phyloP scores from a whole-genome alignment of 2,329 filamentous ascomycete species.

The Chrysoporthe deuterocubensis region DNA sequence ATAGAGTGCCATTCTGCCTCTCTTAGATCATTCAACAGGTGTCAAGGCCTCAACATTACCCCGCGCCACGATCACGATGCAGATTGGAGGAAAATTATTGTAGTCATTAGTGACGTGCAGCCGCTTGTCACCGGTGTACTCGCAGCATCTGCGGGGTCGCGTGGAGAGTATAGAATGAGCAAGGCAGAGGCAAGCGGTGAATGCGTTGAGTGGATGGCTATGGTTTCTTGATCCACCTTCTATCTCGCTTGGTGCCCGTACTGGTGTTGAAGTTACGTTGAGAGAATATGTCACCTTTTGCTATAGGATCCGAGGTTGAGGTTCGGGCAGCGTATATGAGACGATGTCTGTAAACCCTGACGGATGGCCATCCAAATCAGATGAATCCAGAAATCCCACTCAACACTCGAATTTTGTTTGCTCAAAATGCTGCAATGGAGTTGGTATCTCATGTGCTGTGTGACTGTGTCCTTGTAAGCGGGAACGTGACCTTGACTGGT shows the following conservation, averaged over 20 bases:
- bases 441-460: no score
- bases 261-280: not conserved
- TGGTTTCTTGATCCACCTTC: not conserved
- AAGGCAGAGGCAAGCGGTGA: not conserved
- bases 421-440: not conserved
- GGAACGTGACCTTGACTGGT: no score
- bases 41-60: not conserved
- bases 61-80: slow-evolving; percentile 12
- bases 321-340: not conserved
- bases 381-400: not conserved
- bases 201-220: not conserved
- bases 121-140: not conserved
- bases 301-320: not conserved
- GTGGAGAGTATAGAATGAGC: not conserved
- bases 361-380: not conserved
- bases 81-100: slow-evolving; percentile 30
- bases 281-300: not conserved
- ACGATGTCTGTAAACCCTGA: not conserved
- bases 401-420: not conserved
- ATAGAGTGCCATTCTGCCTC: not conserved
- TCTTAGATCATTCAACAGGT: not conserved
- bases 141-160: slow-evolving; percentile 9
- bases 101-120: not conserved
- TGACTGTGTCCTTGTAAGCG: no score
- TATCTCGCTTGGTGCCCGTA: not conserved